phyloP scores from a whole-genome alignment of 805 yeast species.

The Candida verbasci region DNA sequence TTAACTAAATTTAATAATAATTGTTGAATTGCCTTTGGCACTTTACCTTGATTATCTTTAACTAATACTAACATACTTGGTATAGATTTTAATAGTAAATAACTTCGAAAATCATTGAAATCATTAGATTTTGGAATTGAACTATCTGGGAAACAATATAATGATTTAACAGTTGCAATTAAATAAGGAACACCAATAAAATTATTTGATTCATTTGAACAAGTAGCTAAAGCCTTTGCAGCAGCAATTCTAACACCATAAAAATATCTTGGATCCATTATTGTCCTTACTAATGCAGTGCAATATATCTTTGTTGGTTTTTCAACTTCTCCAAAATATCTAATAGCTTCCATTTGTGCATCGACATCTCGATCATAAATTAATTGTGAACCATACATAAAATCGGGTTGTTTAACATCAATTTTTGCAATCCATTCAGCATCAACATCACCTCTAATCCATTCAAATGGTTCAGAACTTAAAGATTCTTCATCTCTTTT shows the following conservation, averaged over 20 bases:
- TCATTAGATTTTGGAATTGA: conserved; percentile 75
- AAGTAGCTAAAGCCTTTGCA: conserved; percentile 68
- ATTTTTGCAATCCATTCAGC: conserved; percentile 92
- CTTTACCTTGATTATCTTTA: conserved; percentile 58
- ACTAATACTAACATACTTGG: conserved; percentile 58
- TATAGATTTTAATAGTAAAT: conserved; percentile 67
- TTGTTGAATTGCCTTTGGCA: conserved; percentile 51
- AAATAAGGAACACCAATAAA: conserved; percentile 73
- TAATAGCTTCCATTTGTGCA: conserved; percentile 84
- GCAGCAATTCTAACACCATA: conserved; percentile 90
- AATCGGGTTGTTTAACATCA: conserved; percentile 82
- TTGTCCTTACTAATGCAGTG: conserved; percentile 70
- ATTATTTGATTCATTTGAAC: conserved; percentile 56
- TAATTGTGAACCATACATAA: conserved; percentile 90
- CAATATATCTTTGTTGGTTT: conserved; percentile 65
- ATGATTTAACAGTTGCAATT: conserved; percentile 58
- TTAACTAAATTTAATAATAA: conserved; percentile 68
- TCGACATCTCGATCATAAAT: conserved; percentile 95
- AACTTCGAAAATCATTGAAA: conserved; percentile 64
- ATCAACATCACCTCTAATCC: conserved; percentile 98
- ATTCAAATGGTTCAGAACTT: conserved; percentile 87
- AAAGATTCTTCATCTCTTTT: conserved; percentile 64
- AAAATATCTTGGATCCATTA: conserved; percentile 79
- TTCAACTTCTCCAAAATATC: conserved; percentile 59
- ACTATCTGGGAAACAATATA: conserved; percentile 67